phyloP scores from a whole-genome alignment of 768 basidiomycete genomes.

The Lactarius quietus region DNA sequence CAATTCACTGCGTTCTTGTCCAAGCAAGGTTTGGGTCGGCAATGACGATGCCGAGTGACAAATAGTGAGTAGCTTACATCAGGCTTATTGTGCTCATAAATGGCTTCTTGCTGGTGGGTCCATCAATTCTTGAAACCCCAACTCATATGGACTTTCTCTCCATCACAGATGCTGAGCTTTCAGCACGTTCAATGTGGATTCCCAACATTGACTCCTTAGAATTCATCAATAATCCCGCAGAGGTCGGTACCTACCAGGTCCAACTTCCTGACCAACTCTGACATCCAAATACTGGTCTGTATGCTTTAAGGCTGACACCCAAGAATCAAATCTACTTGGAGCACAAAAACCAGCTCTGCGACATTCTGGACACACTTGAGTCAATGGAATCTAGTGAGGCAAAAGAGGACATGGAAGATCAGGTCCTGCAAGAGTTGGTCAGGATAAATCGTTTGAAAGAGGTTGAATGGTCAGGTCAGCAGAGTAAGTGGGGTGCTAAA shows the following conservation, averaged over 20 bases:
- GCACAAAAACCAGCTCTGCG: not conserved
- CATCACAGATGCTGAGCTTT: too few species aligned
- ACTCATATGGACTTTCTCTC: too few species aligned
- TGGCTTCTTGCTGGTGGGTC: too few species aligned
- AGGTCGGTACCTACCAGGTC: not conserved
- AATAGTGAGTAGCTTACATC: too few species aligned
- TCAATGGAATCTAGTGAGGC: not conserved
- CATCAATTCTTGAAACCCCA: too few species aligned
- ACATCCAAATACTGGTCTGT: too few species aligned
- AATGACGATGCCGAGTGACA: too few species aligned
- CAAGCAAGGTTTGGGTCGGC: too few species aligned
- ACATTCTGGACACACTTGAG: not conserved
- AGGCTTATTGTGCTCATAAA: too few species aligned
- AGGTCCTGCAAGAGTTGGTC: not conserved
- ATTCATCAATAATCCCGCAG: not conserved
- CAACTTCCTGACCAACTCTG: not conserved
- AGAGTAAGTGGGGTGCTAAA: not conserved
- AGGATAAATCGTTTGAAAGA: conserved; percentile 2
- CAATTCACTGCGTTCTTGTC: too few species aligned
- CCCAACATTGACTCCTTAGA: too few species aligned
- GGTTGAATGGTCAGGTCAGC: conserved; percentile 2
- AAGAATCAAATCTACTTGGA: not conserved
- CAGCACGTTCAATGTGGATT: too few species aligned
- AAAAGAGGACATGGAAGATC: not conserved
- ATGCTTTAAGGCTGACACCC: not conserved